Conservation (phyloP, 106 monocot species). For the Allium cepa region DNA sequence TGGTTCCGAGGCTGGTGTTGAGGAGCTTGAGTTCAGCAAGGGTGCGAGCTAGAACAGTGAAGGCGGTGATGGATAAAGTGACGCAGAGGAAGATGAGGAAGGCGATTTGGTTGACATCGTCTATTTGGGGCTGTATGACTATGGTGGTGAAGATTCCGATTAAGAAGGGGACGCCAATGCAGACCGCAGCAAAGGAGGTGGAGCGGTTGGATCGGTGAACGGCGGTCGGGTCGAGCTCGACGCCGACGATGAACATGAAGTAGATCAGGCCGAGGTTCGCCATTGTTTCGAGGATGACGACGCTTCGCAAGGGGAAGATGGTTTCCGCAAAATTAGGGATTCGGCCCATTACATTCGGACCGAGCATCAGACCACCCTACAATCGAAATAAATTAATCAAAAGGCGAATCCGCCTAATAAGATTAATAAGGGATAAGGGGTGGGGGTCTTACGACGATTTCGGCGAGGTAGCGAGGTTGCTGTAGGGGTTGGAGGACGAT, state of each 20-base stretch:
- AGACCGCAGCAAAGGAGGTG: background rate
- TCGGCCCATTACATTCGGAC: conserved; percentile 9
- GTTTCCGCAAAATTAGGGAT: background rate
- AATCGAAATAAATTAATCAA: background rate
- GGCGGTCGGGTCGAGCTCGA: conserved; percentile 10
- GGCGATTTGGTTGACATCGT: background rate
- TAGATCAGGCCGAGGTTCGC: conserved; percentile 19
- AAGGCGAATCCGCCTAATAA: no score
- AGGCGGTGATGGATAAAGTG: conserved; percentile 16
- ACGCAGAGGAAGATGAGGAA: conserved; percentile 19
- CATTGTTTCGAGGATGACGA: conserved; percentile 15
- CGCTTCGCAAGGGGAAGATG: conserved; percentile 11
- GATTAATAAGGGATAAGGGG: background rate
- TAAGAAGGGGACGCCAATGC: conserved; percentile 23
- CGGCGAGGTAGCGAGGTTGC: conserved; percentile 16
- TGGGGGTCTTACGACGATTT: conserved; percentile 5
- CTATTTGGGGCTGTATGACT: conserved; percentile 7
- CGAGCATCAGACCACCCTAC: conserved; percentile 12
- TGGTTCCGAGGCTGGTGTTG: conserved; percentile 16
- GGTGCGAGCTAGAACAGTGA: conserved; percentile 26
- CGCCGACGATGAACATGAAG: conserved; percentile 18
- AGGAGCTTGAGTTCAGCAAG: conserved; percentile 35
- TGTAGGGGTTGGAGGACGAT: conserved; percentile 9
- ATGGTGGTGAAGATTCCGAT: conserved; percentile 10
- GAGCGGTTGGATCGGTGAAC: conserved; percentile 5